Evolutionary conservation across 202 grass and related monocot genomes (phyloP).

Genomic region (Hordeum pubiflorum): DNA sequence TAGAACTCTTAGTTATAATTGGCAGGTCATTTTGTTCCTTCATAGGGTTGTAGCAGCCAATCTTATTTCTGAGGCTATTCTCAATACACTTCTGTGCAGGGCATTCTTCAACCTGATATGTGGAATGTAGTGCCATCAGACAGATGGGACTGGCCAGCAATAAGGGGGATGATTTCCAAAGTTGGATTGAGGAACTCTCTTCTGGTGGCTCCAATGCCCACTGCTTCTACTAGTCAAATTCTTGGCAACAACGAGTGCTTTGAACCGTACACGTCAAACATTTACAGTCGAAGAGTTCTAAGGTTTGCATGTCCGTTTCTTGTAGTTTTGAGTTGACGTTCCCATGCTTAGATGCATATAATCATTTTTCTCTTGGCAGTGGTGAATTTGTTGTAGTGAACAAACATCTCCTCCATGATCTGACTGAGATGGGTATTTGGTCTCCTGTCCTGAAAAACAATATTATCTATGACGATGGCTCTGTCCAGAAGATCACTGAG

Average conservation of each 20-base stretch:
- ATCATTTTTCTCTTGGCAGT: slow-evolving; percentile 27
- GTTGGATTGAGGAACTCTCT: slow-evolving; percentile 68
- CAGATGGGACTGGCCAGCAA: slow-evolving; percentile 51
- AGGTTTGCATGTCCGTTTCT: slow-evolving; percentile 30
- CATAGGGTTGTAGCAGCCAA: not conserved
- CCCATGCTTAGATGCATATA: not conserved
- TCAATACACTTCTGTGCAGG: slow-evolving; percentile 28
- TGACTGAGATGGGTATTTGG: slow-evolving; percentile 72
- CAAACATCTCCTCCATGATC: slow-evolving; percentile 79
- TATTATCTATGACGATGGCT: slow-evolving; percentile 72
- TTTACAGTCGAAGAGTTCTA: slow-evolving; percentile 66
- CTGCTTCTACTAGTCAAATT: slow-evolving; percentile 79
- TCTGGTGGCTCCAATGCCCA: slow-evolving; percentile 75
- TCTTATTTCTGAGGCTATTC: not conserved
- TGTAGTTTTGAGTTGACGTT: not conserved
- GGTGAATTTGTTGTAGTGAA: slow-evolving; percentile 81
- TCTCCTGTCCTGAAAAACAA: slow-evolving; percentile 60
- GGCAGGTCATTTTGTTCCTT: not conserved
- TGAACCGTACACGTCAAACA: slow-evolving; percentile 76
- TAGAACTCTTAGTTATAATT: not conserved
- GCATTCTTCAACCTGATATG: slow-evolving; percentile 74
- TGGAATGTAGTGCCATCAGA: slow-evolving; percentile 53
- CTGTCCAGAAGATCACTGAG: slow-evolving; percentile 50
- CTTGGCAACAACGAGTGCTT: slow-evolving; percentile 80
- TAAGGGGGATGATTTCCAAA: slow-evolving; percentile 46